Evolutionary conservation across 2,329 filamentous ascomycete species (phyloP), one percentile per base, ranked within the genome.

Genomic region (Arthrobotrys iridis): DNA sequence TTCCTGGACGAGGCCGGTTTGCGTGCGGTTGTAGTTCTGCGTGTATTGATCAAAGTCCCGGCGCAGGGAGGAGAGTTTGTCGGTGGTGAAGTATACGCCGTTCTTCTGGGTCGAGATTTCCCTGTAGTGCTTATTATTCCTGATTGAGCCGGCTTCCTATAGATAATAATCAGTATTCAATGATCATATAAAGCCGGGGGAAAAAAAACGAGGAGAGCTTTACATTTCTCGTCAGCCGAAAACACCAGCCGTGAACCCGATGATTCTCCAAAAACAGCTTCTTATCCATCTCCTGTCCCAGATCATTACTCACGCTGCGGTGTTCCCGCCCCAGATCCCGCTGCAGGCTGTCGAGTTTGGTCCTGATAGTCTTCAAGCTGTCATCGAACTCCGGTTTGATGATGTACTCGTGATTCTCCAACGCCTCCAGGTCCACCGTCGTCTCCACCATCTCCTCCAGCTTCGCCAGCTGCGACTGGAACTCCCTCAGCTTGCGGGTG

Each of bases 351-450:
- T 98, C 94, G 1, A 99, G 88, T 81, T 94, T 95, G 83, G 92
- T 93, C 60, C 92, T 89, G 78, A 99, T 96, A n/a, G 92, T 88
- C 15, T 91, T 89, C 37, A 99, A 85, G 64, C 89, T 88, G 71
- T 97, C 93, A 80, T 99, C 95, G 77, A 97, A 99, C 80, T 99
- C 95, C 0, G 96, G 92, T 83, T 98, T 99, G 86, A 99, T 99
- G 79, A 97, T 94, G 83, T 96, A 99, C 81, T 99, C 95, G 80
- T 99, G 95, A 78, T 95, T 93, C 80, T 99, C 94, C 8, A 99
- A 87, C 1, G 95, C 95, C 70, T 97, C 92, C 0, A 99, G 87
- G 80, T 99, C 95, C 11, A 99, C 93, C 0, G 96, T 99, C 1
- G 95, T 97, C 84, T 99, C 95, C 0, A 99, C 95, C 93, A 99